These are phyloP conservation scores for Aureobasidium vineae DNA, from an alignment of 2,329 filamentous ascomycete genomes.

Conservation along the genomic window DNA sequence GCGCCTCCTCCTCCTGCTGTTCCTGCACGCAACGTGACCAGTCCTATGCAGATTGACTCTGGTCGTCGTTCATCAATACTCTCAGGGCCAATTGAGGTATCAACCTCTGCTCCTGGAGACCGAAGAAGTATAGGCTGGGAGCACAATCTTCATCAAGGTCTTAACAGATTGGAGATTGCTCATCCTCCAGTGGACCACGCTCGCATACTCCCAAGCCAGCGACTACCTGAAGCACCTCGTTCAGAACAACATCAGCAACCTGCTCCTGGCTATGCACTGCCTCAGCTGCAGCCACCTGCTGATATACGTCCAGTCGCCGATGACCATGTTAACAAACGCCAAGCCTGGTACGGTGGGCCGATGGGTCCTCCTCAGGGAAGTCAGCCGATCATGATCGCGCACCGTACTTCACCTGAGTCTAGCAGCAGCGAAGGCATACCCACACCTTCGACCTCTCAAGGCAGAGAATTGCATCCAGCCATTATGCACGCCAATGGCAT, in stretches of 20 bases:
- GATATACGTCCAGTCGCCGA: not conserved
- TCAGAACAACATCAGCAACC: constrained; percentile 40
- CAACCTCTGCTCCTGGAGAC: constrained; percentile 43
- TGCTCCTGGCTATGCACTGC: constrained; percentile 41
- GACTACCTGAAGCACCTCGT: constrained; percentile 32
- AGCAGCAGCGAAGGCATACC: constrained; percentile 56
- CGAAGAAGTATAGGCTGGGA: constrained; percentile 62
- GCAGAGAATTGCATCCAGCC: constrained; percentile 52
- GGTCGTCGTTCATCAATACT: constrained; percentile 44
- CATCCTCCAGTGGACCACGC: constrained; percentile 29
- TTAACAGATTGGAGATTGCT: constrained; percentile 66
- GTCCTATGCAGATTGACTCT: constrained; percentile 74
- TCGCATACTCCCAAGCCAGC: not conserved
- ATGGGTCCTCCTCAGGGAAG: constrained; percentile 34
- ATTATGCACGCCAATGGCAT: constrained; percentile 53
- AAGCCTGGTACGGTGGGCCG: constrained; percentile 69
- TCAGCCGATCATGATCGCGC: constrained; percentile 34
- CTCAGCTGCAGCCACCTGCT: constrained; percentile 31
- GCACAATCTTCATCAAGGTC: constrained; percentile 62
- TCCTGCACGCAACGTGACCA: constrained; percentile 63
- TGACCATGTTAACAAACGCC: constrained; percentile 60
- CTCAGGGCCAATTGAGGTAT: constrained; percentile 33
- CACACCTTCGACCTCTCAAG: constrained; percentile 51
- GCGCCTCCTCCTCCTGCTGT: constrained; percentile 60
- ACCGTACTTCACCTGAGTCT: constrained; percentile 56